Evolutionary conservation across 2,329 filamentous ascomycete genomes (phyloP).

Genomic region (Aspergillus sp.): DNA sequence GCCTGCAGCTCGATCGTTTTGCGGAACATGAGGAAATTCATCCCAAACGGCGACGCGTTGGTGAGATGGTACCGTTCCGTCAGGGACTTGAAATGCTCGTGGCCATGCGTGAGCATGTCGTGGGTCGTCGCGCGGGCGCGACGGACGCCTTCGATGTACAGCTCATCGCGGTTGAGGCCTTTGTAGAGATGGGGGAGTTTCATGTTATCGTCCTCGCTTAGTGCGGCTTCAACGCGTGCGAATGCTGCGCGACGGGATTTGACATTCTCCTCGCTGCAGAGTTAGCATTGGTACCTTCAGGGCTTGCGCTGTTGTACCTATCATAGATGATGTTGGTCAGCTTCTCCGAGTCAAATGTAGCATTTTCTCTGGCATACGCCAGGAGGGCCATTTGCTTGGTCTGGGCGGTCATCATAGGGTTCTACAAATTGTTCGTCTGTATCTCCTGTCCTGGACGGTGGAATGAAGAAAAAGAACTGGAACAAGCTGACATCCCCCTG

Average conservation of each 20-base stretch:
- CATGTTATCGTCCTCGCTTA: constrained; percentile 2
- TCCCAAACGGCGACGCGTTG: constrained; percentile 5
- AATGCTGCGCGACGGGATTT: constrained; percentile 4
- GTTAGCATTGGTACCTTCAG: neutral
- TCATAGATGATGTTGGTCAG: neutral
- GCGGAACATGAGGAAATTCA: constrained; percentile 44
- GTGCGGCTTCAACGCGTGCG: neutral
- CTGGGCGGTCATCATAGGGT: neutral
- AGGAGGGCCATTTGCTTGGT: neutral
- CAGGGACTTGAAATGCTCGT: constrained; percentile 3
- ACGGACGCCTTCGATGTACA: constrained; percentile 2
- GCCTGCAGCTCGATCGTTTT: constrained; percentile 51
- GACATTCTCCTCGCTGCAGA: neutral
- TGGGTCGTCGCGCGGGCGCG: neutral
- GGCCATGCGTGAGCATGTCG: constrained; percentile 3
- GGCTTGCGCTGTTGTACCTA: neutral
- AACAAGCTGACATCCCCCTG: no score
- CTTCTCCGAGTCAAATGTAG: neutral
- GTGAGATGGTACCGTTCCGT: constrained; percentile 4
- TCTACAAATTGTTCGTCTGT: no score
- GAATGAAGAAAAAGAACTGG: no score
- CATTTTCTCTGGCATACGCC: neutral
- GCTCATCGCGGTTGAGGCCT: constrained; percentile 1
- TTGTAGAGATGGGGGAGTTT: constrained; percentile 1
- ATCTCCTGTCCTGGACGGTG: no score